Percentiles rank a stretch among this genome's conserved stretches.
phyloP scores from a whole-genome alignment of 208 protist genomes.

The Leishmania turanica region DNA sequence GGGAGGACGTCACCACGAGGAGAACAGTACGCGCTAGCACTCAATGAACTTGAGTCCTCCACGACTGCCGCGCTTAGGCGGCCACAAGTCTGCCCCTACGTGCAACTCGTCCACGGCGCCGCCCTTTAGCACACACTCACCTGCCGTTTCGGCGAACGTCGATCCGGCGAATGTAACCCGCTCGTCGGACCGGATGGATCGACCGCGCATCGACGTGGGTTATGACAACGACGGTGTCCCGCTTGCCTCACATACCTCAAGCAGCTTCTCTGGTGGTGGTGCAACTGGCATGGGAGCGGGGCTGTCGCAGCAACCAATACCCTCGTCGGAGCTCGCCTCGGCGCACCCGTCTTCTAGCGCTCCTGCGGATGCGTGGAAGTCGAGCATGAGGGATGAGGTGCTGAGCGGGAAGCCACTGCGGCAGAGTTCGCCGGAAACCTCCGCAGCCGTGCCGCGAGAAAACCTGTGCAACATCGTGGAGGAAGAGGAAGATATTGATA shows the following conservation, averaged over 20 bases:
- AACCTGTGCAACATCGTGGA: neutral
- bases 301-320: slow-evolving; percentile 1
- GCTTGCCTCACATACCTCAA: neutral
- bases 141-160: slow-evolving; percentile 4
- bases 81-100: slow-evolving; percentile 9
- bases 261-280: neutral
- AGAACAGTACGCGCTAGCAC: neutral
- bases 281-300: slow-evolving; percentile 6
- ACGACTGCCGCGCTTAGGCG: slow-evolving; percentile 22
- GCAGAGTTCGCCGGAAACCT: neutral
- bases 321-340: neutral
- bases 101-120: neutral
- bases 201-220: slow-evolving; percentile 25
- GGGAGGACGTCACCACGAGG: neutral
- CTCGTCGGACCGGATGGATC: slow-evolving; percentile 10
- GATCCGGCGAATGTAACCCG: slow-evolving; percentile 5
- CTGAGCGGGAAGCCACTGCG: neutral
- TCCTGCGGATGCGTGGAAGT: slow-evolving; percentile 11
- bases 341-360: neutral
- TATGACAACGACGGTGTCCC: slow-evolving; percentile 27
- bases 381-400: slow-evolving; percentile 19
- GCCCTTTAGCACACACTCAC: neutral
- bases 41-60: slow-evolving; percentile 24
- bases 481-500: slow-evolving; percentile 1
- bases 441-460: slow-evolving; percentile 2